Evolutionary conservation across 352 stramenopile genomes (phyloP).

Genomic region (Phytophthora boehmeriae): DNA sequence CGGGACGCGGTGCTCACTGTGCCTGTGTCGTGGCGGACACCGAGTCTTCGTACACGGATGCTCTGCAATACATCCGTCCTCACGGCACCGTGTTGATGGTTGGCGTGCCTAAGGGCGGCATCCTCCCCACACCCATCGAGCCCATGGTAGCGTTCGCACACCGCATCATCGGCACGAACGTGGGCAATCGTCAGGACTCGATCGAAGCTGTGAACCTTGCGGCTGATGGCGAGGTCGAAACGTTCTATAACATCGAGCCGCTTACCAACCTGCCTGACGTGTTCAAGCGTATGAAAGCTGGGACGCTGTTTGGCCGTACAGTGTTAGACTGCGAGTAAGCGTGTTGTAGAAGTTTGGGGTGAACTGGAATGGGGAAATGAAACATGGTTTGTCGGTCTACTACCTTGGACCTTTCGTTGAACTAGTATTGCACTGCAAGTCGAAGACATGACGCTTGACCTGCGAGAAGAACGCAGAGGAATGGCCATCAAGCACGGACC

Average conservation of each 20-base stretch:
- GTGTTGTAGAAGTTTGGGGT: not conserved
- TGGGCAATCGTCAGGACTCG: conserved; percentile 61
- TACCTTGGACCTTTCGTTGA: not conserved
- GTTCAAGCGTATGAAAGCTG: conserved; percentile 50
- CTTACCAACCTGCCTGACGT: conserved; percentile 45
- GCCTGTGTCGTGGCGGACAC: conserved; percentile 78
- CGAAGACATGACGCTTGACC: not conserved
- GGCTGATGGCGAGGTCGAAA: conserved; percentile 48
- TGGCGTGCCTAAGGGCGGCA: conserved; percentile 56
- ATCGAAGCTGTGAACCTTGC: conserved; percentile 60
- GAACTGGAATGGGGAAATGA: conserved; percentile 1
- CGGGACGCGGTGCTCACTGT: conserved; percentile 52
- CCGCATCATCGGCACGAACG: conserved; percentile 53
- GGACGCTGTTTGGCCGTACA: conserved; percentile 42
- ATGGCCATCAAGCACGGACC: too few species aligned
- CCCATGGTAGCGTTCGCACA: conserved; percentile 41
- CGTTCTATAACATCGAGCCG: conserved; percentile 43
- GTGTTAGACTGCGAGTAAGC: conserved; percentile 56
- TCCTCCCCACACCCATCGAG: conserved; percentile 37
- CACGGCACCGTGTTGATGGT: conserved; percentile 74
- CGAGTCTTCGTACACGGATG: conserved; percentile 48
- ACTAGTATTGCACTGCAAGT: not conserved
- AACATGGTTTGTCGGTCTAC: conserved; percentile 3
- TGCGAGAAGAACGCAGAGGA: too few species aligned
- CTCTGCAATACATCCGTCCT: conserved; percentile 63